Base-by-base conservation (phyloP, 257 asterid species). In the Nicotiana noctiflora region DNA sequence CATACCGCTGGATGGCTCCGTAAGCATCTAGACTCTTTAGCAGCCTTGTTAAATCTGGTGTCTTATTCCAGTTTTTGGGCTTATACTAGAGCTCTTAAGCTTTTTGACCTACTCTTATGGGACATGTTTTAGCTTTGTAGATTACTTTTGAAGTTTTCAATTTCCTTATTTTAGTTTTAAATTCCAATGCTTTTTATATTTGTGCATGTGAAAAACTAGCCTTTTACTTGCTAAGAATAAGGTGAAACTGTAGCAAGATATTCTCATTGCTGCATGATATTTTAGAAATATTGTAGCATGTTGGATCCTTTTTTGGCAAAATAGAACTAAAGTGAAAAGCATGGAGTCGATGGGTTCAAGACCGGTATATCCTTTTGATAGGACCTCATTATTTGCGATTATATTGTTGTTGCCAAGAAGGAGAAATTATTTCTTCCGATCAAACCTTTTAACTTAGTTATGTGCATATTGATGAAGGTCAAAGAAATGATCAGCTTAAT, bases 1-100 rank as follows among this genome's bases (percentile, higher is more conserved):
- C 99, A 13, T 95, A 95, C 86, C 96, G 98, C 65, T 95, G 99
- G 99, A 95, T 95, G 99, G 99, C 99, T 62, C 99, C 99, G 99
- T 96, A 90, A 96, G 98, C 87, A 60, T 79, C 80, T 76, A 49
- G 17, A 19, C 62, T 15, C 62, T 56, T 8, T 84, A 76, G 32
- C 12, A 14, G 61, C 25, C 61, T 74, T 8, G 79, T 49, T 49
- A 14, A 46, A 74, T 74, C 60, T 25, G 78, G 40, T 23, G 77
- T 70, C 59, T 46, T 72, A 18, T 2, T 72, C 78, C 61, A 49
- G 40, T 72, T 56, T 51, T 72, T 49, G 59, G 40, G 60, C 23
- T 49, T 49, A 44, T 67, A 37, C 19, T 37, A n/a, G 31, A 37
- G 55, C 32, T 19, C 34, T 40, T 67, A 34, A 66, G 18, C 29